Conservation (phyloP, 129 eudicot species). For the Ambrosia artemisiifolia region DNA sequence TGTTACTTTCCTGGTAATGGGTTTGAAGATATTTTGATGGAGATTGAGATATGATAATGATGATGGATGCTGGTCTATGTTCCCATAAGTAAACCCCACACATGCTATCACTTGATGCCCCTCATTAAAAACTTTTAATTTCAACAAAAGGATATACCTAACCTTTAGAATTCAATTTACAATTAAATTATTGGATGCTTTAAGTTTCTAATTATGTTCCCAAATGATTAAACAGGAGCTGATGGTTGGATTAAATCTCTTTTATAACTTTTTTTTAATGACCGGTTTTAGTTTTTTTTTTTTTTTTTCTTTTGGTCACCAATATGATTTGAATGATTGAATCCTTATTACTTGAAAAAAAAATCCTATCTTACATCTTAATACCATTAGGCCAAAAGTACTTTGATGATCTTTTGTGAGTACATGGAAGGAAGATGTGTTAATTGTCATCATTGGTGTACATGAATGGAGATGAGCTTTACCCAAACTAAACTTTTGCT, state of each 20-base stretch:
- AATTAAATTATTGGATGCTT: neutral
- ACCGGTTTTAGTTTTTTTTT: no score
- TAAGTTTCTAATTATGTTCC: neutral
- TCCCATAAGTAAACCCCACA: neutral
- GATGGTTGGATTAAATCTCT: neutral
- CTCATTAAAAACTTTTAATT: neutral
- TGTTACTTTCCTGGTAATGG: neutral
- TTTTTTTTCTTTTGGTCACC: no score
- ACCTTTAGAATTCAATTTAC: neutral
- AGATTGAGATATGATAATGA: conserved; percentile 1
- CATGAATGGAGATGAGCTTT: no score
- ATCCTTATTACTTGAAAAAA: no score
- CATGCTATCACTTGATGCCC: conserved; percentile 7
- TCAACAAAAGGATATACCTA: neutral
- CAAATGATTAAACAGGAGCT: neutral
- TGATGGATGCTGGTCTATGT: conserved; percentile 5
- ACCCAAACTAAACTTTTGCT: no score
- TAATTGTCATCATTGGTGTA: no score
- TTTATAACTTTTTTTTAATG: neutral
- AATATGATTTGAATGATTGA: no score
- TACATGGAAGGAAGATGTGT: neutral
- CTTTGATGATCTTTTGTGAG: neutral
- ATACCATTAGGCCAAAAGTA: no score
- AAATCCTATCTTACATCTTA: no score
- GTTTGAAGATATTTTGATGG: conserved; percentile 4